Evolutionary conservation across 2,329 filamentous ascomycete genomes (phyloP).

Genomic region (Cucurbitaria berberidis): DNA sequence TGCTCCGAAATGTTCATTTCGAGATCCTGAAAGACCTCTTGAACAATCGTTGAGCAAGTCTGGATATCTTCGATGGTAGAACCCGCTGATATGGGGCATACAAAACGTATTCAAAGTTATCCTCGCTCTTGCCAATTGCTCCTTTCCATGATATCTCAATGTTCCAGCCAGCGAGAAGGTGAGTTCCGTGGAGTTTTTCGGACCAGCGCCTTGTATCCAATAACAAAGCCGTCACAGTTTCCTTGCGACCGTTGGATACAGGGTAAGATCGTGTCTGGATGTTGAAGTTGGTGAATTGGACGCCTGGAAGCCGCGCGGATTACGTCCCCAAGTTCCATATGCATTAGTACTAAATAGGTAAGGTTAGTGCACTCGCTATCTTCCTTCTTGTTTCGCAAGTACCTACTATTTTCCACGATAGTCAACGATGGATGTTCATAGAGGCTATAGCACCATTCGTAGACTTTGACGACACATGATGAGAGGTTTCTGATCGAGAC

Average conservation of each 20-base stretch:
- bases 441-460: neutral
- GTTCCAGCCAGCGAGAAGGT: too few relatives aligned
- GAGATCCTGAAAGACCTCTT: neutral
- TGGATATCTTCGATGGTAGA: neutral
- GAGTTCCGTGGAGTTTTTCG: too few relatives aligned
- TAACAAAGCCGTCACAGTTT: neutral
- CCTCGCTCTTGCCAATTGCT: neutral
- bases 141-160: conserved; percentile 5
- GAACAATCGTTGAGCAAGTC: neutral
- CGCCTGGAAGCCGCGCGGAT: conserved; percentile 1
- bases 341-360: conserved; percentile 3
- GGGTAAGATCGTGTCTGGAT: neutral
- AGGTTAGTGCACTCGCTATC: neutral
- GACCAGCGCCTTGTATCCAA: neutral
- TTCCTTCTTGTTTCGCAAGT: neutral
- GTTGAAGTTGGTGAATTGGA: neutral
- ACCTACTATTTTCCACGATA: neutral
- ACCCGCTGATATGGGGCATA: neutral
- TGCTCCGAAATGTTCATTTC: conserved; percentile 16
- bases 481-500: neutral
- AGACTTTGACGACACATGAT: neutral
- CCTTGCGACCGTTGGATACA: neutral
- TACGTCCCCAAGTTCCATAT: neutral
- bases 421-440: neutral
- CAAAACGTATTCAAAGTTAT: neutral